A percentile compares a stretch with the other conserved stretches of the same genome.
phyloP scores from a whole-genome alignment of 1,284 basidiomycete species.

The Ustilago trichophora region DNA sequence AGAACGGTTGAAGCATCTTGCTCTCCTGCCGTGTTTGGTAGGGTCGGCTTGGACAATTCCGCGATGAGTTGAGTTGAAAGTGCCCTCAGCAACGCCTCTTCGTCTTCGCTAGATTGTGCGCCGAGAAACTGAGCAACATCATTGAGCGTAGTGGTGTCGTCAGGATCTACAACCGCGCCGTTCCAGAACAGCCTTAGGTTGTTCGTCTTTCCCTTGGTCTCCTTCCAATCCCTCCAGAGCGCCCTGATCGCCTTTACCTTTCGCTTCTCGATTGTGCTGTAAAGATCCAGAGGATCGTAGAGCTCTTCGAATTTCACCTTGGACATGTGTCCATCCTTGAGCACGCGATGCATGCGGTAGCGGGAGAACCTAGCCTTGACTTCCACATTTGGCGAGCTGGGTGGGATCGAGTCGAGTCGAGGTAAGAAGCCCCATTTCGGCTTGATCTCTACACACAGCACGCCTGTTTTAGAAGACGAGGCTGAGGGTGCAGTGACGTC shows the following conservation, averaged over 20 bases:
- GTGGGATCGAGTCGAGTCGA: slow-evolving; percentile 8
- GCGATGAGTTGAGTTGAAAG: background rate
- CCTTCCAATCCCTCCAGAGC: slow-evolving; percentile 27
- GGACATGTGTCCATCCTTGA: slow-evolving; percentile 5
- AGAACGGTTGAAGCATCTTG: slow-evolving; percentile 68
- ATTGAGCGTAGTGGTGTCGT: slow-evolving; percentile 2
- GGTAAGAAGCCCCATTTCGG: slow-evolving; percentile 49
- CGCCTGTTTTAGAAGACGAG: background rate
- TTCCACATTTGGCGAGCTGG: slow-evolving; percentile 29
- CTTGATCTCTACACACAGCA: slow-evolving; percentile 46
- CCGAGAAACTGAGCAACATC: slow-evolving; percentile 7
- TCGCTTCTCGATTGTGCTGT: slow-evolving; percentile 13
- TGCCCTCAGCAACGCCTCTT: slow-evolving; percentile 1
- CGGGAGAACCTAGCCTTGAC: slow-evolving; percentile 39
- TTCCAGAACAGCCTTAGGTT: slow-evolving; percentile 44
- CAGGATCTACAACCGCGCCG: slow-evolving; percentile 14
- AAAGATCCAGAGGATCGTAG: slow-evolving; percentile 47
- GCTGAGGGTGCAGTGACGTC: slow-evolving; percentile 25
- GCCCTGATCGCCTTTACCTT: slow-evolving; percentile 26
- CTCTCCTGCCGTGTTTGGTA: background rate
- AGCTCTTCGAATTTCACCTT: slow-evolving; percentile 15
- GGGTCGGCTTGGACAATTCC: slow-evolving; percentile 8
- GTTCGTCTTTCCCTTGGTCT: slow-evolving; percentile 25
- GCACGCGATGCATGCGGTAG: slow-evolving; percentile 37
- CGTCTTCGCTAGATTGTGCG: background rate